A percentile compares a stretch with the other conserved stretches of the same genome.
Evolutionary conservation across 805 yeast genomes (phyloP).

Genomic region (Cyberlindnera subsufficiens): DNA sequence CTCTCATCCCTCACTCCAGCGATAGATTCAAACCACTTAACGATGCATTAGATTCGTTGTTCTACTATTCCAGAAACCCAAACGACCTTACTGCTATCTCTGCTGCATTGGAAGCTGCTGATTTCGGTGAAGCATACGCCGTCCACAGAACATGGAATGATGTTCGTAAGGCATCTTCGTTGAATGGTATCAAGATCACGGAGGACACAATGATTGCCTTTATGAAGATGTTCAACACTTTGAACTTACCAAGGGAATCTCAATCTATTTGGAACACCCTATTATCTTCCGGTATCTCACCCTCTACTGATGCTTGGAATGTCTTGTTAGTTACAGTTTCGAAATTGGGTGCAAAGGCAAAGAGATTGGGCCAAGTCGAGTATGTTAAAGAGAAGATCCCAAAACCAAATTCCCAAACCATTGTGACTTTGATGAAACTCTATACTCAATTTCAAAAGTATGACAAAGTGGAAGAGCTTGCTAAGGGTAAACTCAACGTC

Average conservation of each 20-base stretch:
- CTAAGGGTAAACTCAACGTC: slow-evolving; percentile 27
- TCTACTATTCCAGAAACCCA: slow-evolving; percentile 14
- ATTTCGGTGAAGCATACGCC: slow-evolving; percentile 7
- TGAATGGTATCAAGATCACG: slow-evolving; percentile 29
- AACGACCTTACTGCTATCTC: slow-evolving; percentile 15
- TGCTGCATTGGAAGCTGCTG: slow-evolving; percentile 14
- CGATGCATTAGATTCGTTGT: slow-evolving; percentile 5
- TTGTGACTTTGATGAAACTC: slow-evolving; percentile 41
- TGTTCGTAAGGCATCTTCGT: slow-evolving; percentile 18
- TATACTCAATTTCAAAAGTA: slow-evolving; percentile 39
- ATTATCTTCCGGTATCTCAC: slow-evolving; percentile 31
- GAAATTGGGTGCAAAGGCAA: slow-evolving; percentile 18
- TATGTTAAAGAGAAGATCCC: slow-evolving; percentile 29
- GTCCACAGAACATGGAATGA: slow-evolving; percentile 15
- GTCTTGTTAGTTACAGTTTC: slow-evolving; percentile 45
- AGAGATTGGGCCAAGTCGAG: slow-evolving; percentile 33
- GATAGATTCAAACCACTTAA: slow-evolving; percentile 7
- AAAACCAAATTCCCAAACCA: slow-evolving; percentile 42
- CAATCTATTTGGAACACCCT: slow-evolving; percentile 47
- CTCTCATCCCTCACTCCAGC: slow-evolving; percentile 1
- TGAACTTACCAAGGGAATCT: slow-evolving; percentile 30
- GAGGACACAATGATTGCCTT: slow-evolving; percentile 36
- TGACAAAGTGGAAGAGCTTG: slow-evolving; percentile 30
- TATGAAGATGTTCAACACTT: slow-evolving; percentile 40
- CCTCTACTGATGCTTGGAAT: slow-evolving; percentile 53